Evolutionary conservation across 2,329 filamentous ascomycete genomes (phyloP).

Genomic region (Colletotrichum paranaense): DNA sequence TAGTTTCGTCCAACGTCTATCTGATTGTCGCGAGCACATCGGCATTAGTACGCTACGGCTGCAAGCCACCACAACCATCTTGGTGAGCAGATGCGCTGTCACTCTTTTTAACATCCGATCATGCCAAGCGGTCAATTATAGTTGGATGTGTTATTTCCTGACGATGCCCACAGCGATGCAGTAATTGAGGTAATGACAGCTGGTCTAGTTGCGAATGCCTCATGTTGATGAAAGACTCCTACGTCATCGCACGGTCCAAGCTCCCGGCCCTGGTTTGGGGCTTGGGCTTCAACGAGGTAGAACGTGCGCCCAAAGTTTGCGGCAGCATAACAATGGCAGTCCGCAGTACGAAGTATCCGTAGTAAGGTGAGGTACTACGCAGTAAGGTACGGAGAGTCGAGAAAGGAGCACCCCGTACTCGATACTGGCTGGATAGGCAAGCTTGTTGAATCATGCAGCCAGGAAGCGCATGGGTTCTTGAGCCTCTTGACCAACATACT

Average conservation of each 20-base stretch:
- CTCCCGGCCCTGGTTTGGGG: conserved; percentile 28
- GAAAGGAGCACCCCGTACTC: not conserved
- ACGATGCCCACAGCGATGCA: not conserved
- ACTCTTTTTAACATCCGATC: not conserved
- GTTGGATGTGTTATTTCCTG: not conserved
- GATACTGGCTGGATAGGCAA: not conserved
- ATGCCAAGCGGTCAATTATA: not conserved
- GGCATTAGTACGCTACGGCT: not conserved
- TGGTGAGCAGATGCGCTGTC: not conserved
- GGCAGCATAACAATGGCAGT: conserved; percentile 4
- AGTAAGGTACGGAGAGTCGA: not conserved
- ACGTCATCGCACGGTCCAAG: conserved; percentile 29
- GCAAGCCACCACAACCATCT: not conserved
- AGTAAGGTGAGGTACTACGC: no score
- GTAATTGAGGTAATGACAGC: no score
- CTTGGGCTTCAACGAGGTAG: conserved; percentile 27
- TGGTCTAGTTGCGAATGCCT: not conserved
- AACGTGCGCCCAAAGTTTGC: conserved; percentile 33
- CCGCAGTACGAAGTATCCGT: no score
- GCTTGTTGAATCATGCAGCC: conserved; percentile 1
- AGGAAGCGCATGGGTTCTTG: conserved; percentile 18
- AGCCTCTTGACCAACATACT: conserved; percentile 5
- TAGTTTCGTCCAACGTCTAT: not conserved
- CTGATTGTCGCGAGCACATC: not conserved
- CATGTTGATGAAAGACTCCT: conserved; percentile 1